Percentiles rank a stretch among this genome's conserved stretches.
Conservation (phyloP, 208 protist genomes). For the Leptomonas seymouri region DNA sequence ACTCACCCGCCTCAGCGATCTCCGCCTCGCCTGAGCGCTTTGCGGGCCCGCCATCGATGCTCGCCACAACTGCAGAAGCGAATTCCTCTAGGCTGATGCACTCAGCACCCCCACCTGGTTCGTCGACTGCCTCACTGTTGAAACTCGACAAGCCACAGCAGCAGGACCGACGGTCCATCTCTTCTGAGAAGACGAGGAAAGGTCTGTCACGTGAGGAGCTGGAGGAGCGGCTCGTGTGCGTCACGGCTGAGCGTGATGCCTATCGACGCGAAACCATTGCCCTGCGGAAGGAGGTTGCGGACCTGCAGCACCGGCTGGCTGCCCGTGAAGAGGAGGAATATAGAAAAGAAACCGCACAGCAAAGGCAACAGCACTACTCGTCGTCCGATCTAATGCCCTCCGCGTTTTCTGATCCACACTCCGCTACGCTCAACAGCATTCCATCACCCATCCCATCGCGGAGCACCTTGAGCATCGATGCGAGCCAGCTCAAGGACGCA, state of each 20-base stretch:
- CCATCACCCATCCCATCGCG: slow-evolving; percentile 4
- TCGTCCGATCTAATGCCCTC: slow-evolving; percentile 2
- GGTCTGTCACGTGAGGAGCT: slow-evolving; percentile 13
- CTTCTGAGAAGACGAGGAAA: background rate
- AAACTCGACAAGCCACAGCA: background rate
- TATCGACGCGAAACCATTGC: slow-evolving; percentile 22
- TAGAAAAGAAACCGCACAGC: background rate
- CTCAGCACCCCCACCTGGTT: background rate
- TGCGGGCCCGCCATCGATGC: background rate
- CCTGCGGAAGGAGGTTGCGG: slow-evolving; percentile 21
- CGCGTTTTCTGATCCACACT: background rate
- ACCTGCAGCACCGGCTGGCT: slow-evolving; percentile 13
- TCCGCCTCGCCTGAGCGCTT: background rate
- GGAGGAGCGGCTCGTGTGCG: slow-evolving; percentile 25
- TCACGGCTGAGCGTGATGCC: slow-evolving; percentile 36
- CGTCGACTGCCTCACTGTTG: background rate
- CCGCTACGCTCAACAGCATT: background rate
- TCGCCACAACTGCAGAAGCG: background rate
- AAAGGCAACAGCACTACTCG: background rate
- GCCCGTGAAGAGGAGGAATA: background rate
- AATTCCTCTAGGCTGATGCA: background rate
- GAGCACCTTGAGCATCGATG: slow-evolving; percentile 1
- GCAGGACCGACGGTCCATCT: background rate
- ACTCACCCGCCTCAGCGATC: slow-evolving; percentile 4
- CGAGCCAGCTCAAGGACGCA: background rate